A percentile compares a stretch with the other conserved stretches of the same genome.
Evolutionary conservation across 495 filamentous ascomycete genomes (phyloP).

Genomic region (Apiosordaria backusii): DNA sequence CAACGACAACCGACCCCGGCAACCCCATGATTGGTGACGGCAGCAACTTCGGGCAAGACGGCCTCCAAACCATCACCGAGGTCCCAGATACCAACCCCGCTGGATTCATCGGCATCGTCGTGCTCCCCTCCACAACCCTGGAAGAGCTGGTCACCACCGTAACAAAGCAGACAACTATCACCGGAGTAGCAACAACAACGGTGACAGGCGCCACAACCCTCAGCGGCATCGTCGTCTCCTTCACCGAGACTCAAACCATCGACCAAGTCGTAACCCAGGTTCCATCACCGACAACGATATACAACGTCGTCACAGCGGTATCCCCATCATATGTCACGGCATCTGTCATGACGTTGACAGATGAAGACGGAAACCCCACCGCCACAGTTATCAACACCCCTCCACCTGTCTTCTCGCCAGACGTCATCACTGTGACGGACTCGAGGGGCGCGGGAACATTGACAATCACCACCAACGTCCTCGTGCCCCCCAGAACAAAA

Average conservation of each 20-base stretch:
- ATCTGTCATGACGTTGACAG: conserved; percentile 20
- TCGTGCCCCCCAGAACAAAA: conserved; percentile 21
- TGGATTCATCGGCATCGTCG: background rate
- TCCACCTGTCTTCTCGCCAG: conserved; percentile 24
- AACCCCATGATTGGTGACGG: background rate
- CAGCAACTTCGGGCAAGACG: background rate
- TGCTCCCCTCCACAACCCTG: background rate
- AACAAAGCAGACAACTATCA: conserved; percentile 11
- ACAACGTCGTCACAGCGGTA: conserved; percentile 3
- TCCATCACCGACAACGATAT: conserved; percentile 14
- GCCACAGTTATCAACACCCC: conserved; percentile 29
- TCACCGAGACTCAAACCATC: conserved; percentile 9
- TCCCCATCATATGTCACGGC: conserved; percentile 22
- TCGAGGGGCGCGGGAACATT: conserved; percentile 24
- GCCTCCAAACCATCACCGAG: background rate
- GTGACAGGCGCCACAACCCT: background rate
- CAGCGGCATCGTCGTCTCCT: background rate
- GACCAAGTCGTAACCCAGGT: conserved; percentile 11
- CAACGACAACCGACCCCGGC: background rate
- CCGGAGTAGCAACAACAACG: background rate
- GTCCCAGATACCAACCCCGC: background rate
- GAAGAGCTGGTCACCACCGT: conserved; percentile 3
- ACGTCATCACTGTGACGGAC: conserved; percentile 26
- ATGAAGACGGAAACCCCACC: conserved; percentile 22
- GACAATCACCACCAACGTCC: conserved; percentile 27